phyloP scores from a whole-genome alignment of 2,329 filamentous ascomycete genomes.

The Metarhizium sp. region DNA sequence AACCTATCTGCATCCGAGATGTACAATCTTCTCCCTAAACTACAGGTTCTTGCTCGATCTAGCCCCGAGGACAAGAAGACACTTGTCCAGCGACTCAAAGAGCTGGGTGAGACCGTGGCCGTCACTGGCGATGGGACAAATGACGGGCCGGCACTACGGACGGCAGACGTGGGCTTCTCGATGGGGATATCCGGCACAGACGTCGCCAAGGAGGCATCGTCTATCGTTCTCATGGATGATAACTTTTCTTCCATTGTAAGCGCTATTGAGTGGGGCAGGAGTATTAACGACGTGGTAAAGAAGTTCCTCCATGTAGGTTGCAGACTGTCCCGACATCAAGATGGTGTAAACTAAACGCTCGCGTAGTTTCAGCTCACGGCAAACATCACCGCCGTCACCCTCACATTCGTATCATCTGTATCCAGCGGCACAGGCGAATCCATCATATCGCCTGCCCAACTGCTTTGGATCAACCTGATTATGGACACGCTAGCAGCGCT shows the following conservation, averaged over 20 bases:
- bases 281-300: conserved; percentile 58
- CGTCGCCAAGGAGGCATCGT: conserved; percentile 57
- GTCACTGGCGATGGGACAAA: conserved; percentile 61
- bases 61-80: conserved; percentile 51
- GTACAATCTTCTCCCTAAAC: conserved; percentile 37
- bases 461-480: conserved; percentile 61
- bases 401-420: conserved; percentile 56
- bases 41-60: conserved; percentile 45
- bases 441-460: conserved; percentile 55
- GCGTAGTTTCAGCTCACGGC: conserved; percentile 55
- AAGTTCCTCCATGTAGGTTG: conserved; percentile 51
- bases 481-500: conserved; percentile 62
- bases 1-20: conserved; percentile 26
- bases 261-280: conserved; percentile 57
- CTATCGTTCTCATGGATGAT: conserved; percentile 58
- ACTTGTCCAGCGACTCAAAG: conserved; percentile 42
- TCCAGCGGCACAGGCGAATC: conserved; percentile 42
- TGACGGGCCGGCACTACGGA: conserved; percentile 54
- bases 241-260: conserved; percentile 59
- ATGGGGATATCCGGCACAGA: conserved; percentile 62
- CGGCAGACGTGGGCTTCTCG: conserved; percentile 57
- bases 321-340: background rate
- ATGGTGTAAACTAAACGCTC: background rate
- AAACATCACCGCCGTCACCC: conserved; percentile 59
- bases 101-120: conserved; percentile 47